phyloP scores from a whole-genome alignment of 805 yeast genomes.

The Metschnikowia aberdeeniae region DNA sequence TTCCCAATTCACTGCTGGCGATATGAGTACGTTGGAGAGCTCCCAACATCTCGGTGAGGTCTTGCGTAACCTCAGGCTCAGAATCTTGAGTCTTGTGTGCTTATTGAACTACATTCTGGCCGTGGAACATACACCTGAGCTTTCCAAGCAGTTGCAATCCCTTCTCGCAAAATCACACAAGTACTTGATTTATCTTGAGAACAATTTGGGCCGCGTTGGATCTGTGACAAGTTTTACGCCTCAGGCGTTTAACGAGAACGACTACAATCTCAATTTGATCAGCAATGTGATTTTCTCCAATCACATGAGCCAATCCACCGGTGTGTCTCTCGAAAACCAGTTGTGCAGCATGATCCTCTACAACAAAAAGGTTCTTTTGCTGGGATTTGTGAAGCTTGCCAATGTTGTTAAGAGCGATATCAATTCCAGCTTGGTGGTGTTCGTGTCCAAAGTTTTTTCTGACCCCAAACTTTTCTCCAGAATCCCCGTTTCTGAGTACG shows the following conservation, averaged over 20 bases:
- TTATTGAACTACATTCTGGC: constrained; percentile 36
- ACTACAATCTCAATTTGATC: constrained; percentile 26
- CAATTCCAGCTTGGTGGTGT: constrained; percentile 40
- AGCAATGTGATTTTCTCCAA: constrained; percentile 30
- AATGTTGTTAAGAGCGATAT: constrained; percentile 33
- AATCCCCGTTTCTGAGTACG: constrained; percentile 5
- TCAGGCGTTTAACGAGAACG: constrained; percentile 25
- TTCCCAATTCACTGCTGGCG: constrained; percentile 32
- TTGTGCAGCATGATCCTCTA: constrained; percentile 33
- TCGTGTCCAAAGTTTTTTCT: constrained; percentile 34
- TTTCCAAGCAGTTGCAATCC: constrained; percentile 38
- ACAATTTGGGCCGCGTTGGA: constrained; percentile 30
- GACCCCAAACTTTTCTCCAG: constrained; percentile 32
- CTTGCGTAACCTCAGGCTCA: constrained; percentile 31
- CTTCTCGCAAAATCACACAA: constrained; percentile 39
- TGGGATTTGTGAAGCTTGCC: constrained; percentile 32
- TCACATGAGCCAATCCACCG: constrained; percentile 14
- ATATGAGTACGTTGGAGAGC: constrained; percentile 14
- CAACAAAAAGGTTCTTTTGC: constrained; percentile 35
- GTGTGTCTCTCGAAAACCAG: constrained; percentile 23
- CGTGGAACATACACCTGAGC: constrained; percentile 37
- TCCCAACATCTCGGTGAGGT: constrained; percentile 24
- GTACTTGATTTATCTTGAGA: constrained; percentile 38
- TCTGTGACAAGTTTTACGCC: constrained; percentile 30
- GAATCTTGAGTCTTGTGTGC: constrained; percentile 38